Evolutionary conservation across 345 rosid species (phyloP), one percentile per base, ranked within the genome.

Genomic region (sweet orange (Citrus sinensis)): DNA sequence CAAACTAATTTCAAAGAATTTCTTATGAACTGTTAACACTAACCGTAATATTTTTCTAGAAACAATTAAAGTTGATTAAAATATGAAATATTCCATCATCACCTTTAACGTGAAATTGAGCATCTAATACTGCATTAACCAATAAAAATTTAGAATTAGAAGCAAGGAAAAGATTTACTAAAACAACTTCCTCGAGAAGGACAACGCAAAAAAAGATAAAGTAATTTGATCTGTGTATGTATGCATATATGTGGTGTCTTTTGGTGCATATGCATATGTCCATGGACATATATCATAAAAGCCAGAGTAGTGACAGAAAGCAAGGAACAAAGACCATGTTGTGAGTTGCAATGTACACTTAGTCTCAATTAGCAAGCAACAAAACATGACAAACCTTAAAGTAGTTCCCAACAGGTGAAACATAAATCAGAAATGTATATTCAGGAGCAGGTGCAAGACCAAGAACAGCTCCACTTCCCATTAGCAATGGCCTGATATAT

Each of bases 361-460:
- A 39, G 16, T 55, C 32, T 65, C 37, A 35, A 49, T 67, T 40
- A 9, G 9, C 35, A 66, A 60, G 30, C 51, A 56, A 30, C 39
- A 70, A 40, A 71, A 72, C 29, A 64, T 35, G 40, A 77, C 86
- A 82, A 74, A 92, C 98, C 99, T 94, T 89, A 76, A 92, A 96
- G 82, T 96, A 96, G 91, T 96, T 94, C 70, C 98, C 99, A 3
- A 96, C 98, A 39, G 98, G 98, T 51, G 98, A 90, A 83, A 93
- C 99, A 80, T 91, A 96, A 78, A 94, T 83, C 76, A 96, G 81
- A 83, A 96, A 94, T 74, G 97, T 96, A 80, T 91, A 96, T 78
- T 96, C 99, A 29, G 98, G 98, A 68, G 98, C 91, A 81, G 99
- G 99, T 8, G 97, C 95, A 84, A 94, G 95, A 84, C 98, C 98